Evolutionary conservation across 2,329 filamentous ascomycete species (phyloP).

Genomic region (Cladophialophora bantiana): DNA sequence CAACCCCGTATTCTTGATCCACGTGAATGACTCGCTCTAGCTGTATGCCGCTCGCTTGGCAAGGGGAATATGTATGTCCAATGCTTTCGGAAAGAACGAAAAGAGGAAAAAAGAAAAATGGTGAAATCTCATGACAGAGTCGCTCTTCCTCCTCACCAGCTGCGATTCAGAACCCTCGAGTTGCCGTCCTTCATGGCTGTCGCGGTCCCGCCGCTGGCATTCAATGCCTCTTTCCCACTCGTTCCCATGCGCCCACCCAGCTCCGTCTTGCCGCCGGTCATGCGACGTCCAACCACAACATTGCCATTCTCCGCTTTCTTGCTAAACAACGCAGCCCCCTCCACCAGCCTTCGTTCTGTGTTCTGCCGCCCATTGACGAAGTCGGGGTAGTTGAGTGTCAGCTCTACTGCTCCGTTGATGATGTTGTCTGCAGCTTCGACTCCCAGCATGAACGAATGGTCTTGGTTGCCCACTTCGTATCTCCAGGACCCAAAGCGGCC

Average conservation of each 20-base stretch:
- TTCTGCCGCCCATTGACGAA: conserved; percentile 81
- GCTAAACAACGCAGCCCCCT: conserved; percentile 66
- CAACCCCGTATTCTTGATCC: not conserved
- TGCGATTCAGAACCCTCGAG: conserved; percentile 28
- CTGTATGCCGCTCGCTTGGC: not conserved
- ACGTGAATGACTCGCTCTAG: not conserved
- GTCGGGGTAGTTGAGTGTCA: conserved; percentile 95
- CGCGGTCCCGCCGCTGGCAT: conserved; percentile 26
- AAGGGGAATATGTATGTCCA: not conserved
- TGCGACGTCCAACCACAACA: conserved; percentile 36
- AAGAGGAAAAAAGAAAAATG: not conserved
- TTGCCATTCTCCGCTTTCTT: conserved; percentile 45
- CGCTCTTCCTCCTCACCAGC: conserved; percentile 17
- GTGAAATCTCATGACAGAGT: not conserved
- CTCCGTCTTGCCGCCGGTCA: conserved; percentile 40
- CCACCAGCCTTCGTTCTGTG: conserved; percentile 66
- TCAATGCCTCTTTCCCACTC: conserved; percentile 27
- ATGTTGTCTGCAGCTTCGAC: conserved; percentile 93
- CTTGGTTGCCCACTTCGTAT: conserved; percentile 97
- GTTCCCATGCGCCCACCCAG: conserved; percentile 38
- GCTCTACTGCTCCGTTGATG: conserved; percentile 84
- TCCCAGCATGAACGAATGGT: conserved; percentile 97
- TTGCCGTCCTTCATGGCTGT: conserved; percentile 30
- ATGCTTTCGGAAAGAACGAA: not conserved
- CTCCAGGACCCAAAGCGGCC: conserved; percentile 98